Base-by-base conservation (phyloP, 2,329 filamentous ascomycete species). In the Colletotrichum liriopes region DNA sequence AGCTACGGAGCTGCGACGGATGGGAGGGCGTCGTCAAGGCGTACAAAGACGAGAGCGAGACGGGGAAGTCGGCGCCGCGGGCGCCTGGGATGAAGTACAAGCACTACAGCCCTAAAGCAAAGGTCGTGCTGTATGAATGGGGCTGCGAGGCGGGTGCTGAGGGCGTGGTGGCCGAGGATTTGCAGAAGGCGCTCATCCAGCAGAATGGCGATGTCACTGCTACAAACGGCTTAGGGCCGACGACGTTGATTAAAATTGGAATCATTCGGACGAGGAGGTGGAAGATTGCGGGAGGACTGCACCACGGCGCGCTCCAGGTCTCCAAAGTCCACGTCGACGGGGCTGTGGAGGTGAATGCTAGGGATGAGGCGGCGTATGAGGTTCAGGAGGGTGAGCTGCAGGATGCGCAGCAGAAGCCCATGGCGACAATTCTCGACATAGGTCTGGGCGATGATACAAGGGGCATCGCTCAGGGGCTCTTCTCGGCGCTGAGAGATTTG, bases 61-160 rank as follows among this genome's bases (percentile, higher is more conserved):
- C 89, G 26, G 92, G 89, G 6, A 90, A 89, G 62, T 84, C 80
- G 1, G 87, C 88, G 12, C 96, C 96, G 0, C 88, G 94, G 68
- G 96, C 96, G 0, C 96, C 96, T 0, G 96, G 96, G 1, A 99
- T 99, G 96, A 99, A 99, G 83, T 99, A 99, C 81, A 94, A 96
- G 79, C 96, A 99, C 81, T 99, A 99, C 79, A 97, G 95, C 54
- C 96, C 96, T 1, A 94, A 92, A 81, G 97, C 96, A 1, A 91
- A 88, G 56, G 95, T 99, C 2, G 85, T 97, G 18, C 86, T 98
- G 1, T 97, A 95, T 79, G 94, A 98, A 80, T 83, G 89, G 35
- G 81, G 78, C 47, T 84, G 79, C 80, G 73, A 72, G 16, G 76
- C 73, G 14, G 81, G 82, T 29, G 74, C 76, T 54, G 78, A 78